A percentile compares a stretch with the other conserved stretches of the same genome.
phyloP scores from a whole-genome alignment of 352 stramenopile species.

The Globisporangium sylvaticum region DNA sequence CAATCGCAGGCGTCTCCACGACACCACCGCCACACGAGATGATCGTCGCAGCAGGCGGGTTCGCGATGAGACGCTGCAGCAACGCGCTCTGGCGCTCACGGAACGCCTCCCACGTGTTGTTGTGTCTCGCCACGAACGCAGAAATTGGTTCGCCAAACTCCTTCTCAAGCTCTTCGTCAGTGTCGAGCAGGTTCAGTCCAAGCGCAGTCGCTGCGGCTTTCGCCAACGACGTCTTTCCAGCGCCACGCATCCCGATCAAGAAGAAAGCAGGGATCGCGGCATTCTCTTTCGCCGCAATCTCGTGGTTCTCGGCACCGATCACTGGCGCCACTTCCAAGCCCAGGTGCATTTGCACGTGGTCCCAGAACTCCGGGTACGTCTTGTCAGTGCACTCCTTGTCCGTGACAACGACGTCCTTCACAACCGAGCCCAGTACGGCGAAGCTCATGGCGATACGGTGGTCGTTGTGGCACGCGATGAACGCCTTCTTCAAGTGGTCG shows the following conservation, averaged over 20 bases:
- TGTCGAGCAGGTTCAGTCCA: constrained; percentile 65
- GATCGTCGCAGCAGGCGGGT: constrained; percentile 57
- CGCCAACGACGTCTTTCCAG: constrained; percentile 80
- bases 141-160: constrained; percentile 62
- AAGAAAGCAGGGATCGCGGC: constrained; percentile 48
- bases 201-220: constrained; percentile 43
- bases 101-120: constrained; percentile 74
- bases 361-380: constrained; percentile 97
- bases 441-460: constrained; percentile 99
- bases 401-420: constrained; percentile 91
- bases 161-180: constrained; percentile 69
- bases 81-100: constrained; percentile 57
- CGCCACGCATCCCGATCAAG: constrained; percentile 86
- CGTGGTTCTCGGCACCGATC: constrained; percentile 20
- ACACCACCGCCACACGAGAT: constrained; percentile 84
- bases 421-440: constrained; percentile 90
- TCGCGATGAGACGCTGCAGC: constrained; percentile 54
- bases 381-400: constrained; percentile 98
- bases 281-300: constrained; percentile 9
- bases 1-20: constrained; percentile 66
- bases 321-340: constrained; percentile 52
- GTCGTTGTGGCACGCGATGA: constrained; percentile 93
- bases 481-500: constrained; percentile 46
- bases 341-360: constrained; percentile 65
- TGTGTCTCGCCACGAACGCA: constrained; percentile 60